Percentiles rank a stretch among this genome's conserved stretches.
Conservation (phyloP, 257 asterid species). For the Solanum chaucha region DNA sequence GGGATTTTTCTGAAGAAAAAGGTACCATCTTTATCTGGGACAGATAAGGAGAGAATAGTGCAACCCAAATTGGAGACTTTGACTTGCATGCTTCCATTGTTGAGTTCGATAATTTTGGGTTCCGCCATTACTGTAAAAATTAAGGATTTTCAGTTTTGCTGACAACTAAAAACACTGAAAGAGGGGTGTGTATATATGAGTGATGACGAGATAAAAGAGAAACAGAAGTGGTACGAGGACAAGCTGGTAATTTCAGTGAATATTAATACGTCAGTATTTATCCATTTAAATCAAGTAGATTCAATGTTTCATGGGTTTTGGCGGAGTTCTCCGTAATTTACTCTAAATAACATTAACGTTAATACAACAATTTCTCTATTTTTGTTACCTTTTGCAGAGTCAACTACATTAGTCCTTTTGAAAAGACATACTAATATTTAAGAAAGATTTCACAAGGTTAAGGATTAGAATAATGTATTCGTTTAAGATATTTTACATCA, state of each 20-base stretch:
- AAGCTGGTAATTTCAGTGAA: background rate
- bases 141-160: background rate
- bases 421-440: background rate
- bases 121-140: constrained; percentile 39
- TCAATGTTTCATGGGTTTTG: too few species aligned
- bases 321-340: background rate
- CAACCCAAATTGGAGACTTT: constrained; percentile 77
- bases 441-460: background rate
- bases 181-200: background rate
- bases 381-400: background rate
- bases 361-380: background rate
- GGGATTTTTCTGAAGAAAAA: background rate
- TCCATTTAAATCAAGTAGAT: background rate
- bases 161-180: background rate
- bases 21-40: constrained; percentile 79
- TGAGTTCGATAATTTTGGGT: constrained; percentile 75
- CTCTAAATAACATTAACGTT: background rate
- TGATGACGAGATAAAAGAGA: background rate
- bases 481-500: background rate
- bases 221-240: background rate
- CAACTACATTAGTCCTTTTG: background rate
- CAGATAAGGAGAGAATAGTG: constrained; percentile 75
- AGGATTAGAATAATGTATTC: background rate
- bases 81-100: constrained; percentile 70
- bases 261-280: background rate